Evolutionary conservation across 2,329 filamentous ascomycete species (phyloP).

Genomic region (Arachnomyces sp.): DNA sequence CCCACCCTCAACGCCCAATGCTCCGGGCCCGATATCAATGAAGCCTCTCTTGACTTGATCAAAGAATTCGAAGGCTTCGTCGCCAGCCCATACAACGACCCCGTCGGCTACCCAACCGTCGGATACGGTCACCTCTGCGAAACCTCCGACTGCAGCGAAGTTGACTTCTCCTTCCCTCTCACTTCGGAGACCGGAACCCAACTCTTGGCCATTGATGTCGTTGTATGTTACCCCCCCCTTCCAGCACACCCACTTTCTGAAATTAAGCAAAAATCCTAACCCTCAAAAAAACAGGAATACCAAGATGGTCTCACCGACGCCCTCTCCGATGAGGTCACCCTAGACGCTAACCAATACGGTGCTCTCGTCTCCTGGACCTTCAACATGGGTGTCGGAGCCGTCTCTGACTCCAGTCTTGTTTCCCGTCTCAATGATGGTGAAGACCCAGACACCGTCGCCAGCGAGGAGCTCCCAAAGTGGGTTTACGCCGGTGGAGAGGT

Average conservation of each 20-base stretch:
- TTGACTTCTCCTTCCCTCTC: constrained; percentile 41
- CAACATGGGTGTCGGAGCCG: constrained; percentile 43
- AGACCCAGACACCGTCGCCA: constrained; percentile 33
- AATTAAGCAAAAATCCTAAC: constrained; percentile 7
- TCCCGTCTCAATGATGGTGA: constrained; percentile 39
- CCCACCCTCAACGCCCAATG: constrained; percentile 9
- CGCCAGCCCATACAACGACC: constrained; percentile 28
- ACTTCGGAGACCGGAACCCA: constrained; percentile 33
- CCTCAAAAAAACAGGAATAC: constrained; percentile 27
- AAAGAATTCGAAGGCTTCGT: constrained; percentile 33
- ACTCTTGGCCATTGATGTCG: constrained; percentile 37
- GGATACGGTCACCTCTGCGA: constrained; percentile 46
- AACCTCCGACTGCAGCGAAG: constrained; percentile 36
- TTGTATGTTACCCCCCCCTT: constrained; percentile 14
- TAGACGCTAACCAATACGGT: constrained; percentile 48
- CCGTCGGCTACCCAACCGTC: constrained; percentile 43
- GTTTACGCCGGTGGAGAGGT: constrained; percentile 35
- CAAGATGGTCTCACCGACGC: constrained; percentile 35
- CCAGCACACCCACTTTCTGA: not conserved
- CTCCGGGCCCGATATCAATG: constrained; percentile 22
- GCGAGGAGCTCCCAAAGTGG: constrained; percentile 44
- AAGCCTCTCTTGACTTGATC: constrained; percentile 28
- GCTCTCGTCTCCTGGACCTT: constrained; percentile 47
- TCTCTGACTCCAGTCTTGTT: constrained; percentile 35
- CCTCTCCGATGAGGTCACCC: constrained; percentile 26